These are phyloP conservation scores for Monosporascus sp. DNA, from an alignment of 2,329 filamentous ascomycete genomes.

Conservation along the genomic window DNA sequence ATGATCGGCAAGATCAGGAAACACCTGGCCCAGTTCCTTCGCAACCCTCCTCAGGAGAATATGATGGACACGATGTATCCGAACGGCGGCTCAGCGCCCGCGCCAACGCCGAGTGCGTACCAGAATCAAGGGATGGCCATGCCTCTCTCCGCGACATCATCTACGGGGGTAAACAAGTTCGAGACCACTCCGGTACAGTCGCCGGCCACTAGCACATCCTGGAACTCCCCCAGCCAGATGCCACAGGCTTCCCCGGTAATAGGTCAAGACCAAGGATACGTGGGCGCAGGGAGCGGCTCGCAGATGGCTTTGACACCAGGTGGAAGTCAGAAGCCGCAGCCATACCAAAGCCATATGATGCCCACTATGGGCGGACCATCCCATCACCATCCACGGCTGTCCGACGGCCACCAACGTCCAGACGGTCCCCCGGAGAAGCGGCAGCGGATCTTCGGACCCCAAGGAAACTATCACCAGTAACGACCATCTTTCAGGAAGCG, in stretches of 20 bases:
- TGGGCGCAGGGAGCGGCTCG: slow-evolving; percentile 34
- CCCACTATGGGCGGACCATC: slow-evolving; percentile 23
- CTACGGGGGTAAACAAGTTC: slow-evolving; percentile 41
- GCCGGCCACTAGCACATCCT: slow-evolving; percentile 42
- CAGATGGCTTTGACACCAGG: slow-evolving; percentile 35
- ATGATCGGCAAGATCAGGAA: slow-evolving; percentile 84
- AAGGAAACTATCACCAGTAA: slow-evolving; percentile 35
- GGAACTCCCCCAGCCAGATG: slow-evolving; percentile 49
- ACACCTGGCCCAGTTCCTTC: slow-evolving; percentile 78
- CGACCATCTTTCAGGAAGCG: background rate
- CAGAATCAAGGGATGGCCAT: slow-evolving; percentile 28
- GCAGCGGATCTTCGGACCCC: slow-evolving; percentile 43
- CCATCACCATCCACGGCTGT: slow-evolving; percentile 23
- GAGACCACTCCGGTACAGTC: slow-evolving; percentile 52
- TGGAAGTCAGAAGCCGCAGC: slow-evolving; percentile 29
- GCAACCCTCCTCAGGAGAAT: slow-evolving; percentile 48
- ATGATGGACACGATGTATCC: slow-evolving; percentile 26
- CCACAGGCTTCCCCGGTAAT: slow-evolving; percentile 45
- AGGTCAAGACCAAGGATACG: slow-evolving; percentile 40
- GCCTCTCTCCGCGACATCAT: slow-evolving; percentile 26
- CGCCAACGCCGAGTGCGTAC: slow-evolving; percentile 27
- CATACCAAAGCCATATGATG: slow-evolving; percentile 35
- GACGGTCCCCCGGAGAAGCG: slow-evolving; percentile 47
- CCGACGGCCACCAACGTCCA: slow-evolving; percentile 24
- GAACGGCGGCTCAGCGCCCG: slow-evolving; percentile 23